Percentiles rank a stretch among this genome's conserved stretches.
Evolutionary conservation across 1,284 basidiomycete species (phyloP).

Genomic region (Cryptococcus sp.): DNA sequence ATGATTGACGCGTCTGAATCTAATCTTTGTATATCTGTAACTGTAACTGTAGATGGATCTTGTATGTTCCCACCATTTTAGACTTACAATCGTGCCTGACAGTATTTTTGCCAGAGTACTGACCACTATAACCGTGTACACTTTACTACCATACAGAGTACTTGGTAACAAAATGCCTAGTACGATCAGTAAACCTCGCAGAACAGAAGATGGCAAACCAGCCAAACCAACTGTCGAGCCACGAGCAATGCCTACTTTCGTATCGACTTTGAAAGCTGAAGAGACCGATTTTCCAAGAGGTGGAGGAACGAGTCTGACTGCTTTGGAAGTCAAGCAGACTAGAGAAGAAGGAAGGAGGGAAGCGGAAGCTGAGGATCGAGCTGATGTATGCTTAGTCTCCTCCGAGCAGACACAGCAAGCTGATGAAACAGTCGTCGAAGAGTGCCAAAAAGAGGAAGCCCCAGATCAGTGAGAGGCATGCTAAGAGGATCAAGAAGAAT

Average conservation of each 20-base stretch:
- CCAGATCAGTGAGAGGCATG: conserved; percentile 33
- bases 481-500: conserved; percentile 51
- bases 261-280: conserved; percentile 55
- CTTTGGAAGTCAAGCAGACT: conserved; percentile 83
- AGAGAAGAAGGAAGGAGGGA: conserved; percentile 79
- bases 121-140: not conserved
- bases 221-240: conserved; percentile 6
- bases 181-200: not conserved
- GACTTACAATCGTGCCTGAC: not conserved
- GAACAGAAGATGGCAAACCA: not conserved
- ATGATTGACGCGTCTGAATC: not conserved
- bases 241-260: conserved; percentile 41
- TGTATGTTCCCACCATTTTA: not conserved
- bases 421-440: conserved; percentile 29
- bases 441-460: conserved; percentile 31
- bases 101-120: not conserved
- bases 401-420: not conserved
- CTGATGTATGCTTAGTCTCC: conserved; percentile 44
- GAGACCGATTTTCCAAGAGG: conserved; percentile 95
- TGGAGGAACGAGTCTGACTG: conserved; percentile 66
- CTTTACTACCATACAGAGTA: not conserved
- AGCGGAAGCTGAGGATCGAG: conserved; percentile 68
- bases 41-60: not conserved
- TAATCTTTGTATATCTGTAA: not conserved
- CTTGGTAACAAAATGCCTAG: not conserved